These are phyloP conservation scores for Bruguiera gymnorhiza DNA, from an alignment of 345 rosid genomes.

Conservation along the genomic window DNA sequence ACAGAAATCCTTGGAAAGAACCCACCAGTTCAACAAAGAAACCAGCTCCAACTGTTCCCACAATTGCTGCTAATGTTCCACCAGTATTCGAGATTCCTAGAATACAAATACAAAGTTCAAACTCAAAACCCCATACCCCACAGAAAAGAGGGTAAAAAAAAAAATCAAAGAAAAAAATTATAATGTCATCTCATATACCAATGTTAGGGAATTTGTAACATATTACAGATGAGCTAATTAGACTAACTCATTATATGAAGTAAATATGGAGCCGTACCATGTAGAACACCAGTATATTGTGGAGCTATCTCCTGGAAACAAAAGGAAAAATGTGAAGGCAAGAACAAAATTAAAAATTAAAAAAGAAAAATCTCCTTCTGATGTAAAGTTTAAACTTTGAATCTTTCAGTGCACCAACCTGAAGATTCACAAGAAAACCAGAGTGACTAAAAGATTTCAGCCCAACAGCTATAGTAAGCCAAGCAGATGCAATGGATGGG, in stretches of 20 bases:
- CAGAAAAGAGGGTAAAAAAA: too few relatives aligned
- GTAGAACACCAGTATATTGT: constrained; percentile 83
- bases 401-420: constrained; percentile 44
- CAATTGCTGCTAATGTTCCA: constrained; percentile 83
- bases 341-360: constrained; percentile 2
- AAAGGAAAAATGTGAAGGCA: constrained; percentile 20
- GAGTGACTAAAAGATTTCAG: constrained; percentile 91
- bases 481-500: constrained; percentile 74
- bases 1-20: constrained; percentile 86
- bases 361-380: background rate
- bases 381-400: background rate
- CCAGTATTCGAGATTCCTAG: constrained; percentile 86
- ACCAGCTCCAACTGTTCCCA: constrained; percentile 95
- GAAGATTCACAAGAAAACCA: constrained; percentile 93
- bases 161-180: too few relatives aligned
- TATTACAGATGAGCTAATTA: background rate
- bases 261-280: constrained; percentile 43
- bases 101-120: constrained; percentile 11
- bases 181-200: too few relatives aligned
- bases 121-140: too few relatives aligned
- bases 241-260: background rate
- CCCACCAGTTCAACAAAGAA: constrained; percentile 86
- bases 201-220: background rate
- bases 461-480: constrained; percentile 92
- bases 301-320: constrained; percentile 81